Evolutionary conservation across 2,329 filamentous ascomycete genomes (phyloP).

Genomic region (Cytospora paraplurivora): DNA sequence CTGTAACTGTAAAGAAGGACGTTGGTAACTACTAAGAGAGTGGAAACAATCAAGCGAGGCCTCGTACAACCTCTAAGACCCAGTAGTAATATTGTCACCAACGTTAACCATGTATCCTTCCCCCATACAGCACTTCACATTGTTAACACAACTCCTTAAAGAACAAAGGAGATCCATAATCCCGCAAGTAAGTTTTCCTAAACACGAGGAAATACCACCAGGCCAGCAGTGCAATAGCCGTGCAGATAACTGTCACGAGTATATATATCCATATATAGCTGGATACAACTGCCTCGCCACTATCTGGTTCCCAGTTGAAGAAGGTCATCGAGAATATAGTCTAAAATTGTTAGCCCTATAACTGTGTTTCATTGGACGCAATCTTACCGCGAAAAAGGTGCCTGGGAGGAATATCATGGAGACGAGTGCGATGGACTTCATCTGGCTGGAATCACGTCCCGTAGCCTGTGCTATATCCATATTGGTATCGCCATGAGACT

Average conservation of each 20-base stretch:
- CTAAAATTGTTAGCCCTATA: constrained; percentile 17
- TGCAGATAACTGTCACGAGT: constrained; percentile 6
- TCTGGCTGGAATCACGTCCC: constrained; percentile 35
- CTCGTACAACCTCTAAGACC: no score
- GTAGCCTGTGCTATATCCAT: constrained; percentile 36
- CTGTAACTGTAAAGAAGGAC: no score
- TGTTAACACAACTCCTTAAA: no score
- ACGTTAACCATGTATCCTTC: no score
- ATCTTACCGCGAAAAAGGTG: constrained; percentile 36
- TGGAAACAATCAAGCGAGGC: no score
- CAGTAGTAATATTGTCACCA: no score
- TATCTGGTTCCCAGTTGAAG: constrained; percentile 32
- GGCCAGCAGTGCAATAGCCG: constrained; percentile 2
- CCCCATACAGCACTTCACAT: no score
- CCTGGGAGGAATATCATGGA: constrained; percentile 39
- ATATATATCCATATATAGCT: constrained; percentile 33
- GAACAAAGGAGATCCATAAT: no score
- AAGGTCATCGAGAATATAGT: constrained; percentile 34
- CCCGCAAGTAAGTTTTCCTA: no score
- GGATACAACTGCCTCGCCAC: constrained; percentile 26
- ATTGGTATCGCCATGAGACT: constrained; percentile 37
- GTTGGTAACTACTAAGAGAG: no score
- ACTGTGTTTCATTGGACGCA: not conserved
- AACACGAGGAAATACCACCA: constrained; percentile 16
- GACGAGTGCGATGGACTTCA: constrained; percentile 36